Conservation (phyloP, 139 green algal species). For the Raphidocelis subcapitata region DNA sequence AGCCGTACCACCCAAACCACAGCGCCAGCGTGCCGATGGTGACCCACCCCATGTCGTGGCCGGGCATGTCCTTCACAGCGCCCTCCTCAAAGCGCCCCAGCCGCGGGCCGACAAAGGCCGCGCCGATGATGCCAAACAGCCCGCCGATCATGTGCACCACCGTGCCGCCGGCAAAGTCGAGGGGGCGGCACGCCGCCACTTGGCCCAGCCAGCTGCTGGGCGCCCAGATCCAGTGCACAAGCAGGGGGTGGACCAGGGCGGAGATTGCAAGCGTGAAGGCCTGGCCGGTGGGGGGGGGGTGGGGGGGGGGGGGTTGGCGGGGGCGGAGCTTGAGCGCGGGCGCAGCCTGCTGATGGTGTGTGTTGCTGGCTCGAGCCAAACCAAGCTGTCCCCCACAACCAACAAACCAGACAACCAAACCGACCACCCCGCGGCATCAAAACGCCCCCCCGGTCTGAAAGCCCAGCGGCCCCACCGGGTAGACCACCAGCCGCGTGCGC, state of each 20-base stretch:
- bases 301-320: background rate
- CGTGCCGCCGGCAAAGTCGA: no score
- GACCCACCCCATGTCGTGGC: conserved; percentile 45
- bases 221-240: conserved; percentile 44
- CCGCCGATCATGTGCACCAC: conserved; percentile 40
- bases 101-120: conserved; percentile 33
- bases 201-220: background rate
- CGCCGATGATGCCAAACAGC: conserved; percentile 41
- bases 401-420: no score
- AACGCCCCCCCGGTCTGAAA: no score
- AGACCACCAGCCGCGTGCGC: conserved; percentile 35
- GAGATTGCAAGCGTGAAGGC: conserved; percentile 17
- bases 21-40: conserved; percentile 46
- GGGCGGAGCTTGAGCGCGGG: no score
- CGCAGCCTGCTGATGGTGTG: no score
- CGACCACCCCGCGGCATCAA: no score
- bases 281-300: no score
- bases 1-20: conserved; percentile 57
- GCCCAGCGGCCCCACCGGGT: conserved; percentile 27
- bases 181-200: no score
- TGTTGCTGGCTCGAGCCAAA: no score
- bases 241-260: conserved; percentile 34
- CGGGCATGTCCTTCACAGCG: no score
- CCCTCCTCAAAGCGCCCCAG: conserved; percentile 47
- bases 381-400: no score